A percentile compares a stretch with the other conserved stretches of the same genome.
These are phyloP conservation scores for Venturia nashicola DNA, from an alignment of 2,329 filamentous ascomycete genomes.

Conservation along the genomic window DNA sequence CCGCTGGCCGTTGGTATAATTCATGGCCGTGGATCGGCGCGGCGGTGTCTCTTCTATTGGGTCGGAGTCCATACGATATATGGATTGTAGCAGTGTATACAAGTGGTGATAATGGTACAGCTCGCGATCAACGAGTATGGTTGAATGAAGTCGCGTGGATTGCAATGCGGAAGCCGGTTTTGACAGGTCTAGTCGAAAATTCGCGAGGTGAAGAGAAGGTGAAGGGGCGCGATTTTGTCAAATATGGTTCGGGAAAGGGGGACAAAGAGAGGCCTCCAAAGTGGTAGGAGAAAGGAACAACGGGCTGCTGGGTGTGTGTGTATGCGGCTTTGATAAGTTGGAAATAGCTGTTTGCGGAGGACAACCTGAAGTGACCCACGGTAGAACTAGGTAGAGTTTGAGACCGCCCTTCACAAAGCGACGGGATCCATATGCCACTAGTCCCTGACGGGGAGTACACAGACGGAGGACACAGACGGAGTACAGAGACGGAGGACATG, in stretches of 20 bases:
- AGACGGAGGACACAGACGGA: no score
- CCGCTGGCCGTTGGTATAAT: slow-evolving; percentile 14
- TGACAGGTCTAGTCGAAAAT: not conserved
- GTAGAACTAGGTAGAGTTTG: no score
- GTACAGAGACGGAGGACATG: no score
- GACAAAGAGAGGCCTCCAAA: not conserved
- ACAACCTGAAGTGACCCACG: not conserved
- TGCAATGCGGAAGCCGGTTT: not conserved
- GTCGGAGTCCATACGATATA: slow-evolving; percentile 8
- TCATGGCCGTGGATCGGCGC: slow-evolving; percentile 11
- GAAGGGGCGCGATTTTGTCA: not conserved
- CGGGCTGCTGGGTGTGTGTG: not conserved
- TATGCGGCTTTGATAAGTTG: not conserved
- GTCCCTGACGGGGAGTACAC: not conserved
- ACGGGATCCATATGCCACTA: no score
- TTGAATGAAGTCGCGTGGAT: not conserved
- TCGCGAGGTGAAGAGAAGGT: not conserved
- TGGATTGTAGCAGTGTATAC: not conserved
- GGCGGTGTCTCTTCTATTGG: slow-evolving; percentile 9
- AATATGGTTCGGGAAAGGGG: not conserved
- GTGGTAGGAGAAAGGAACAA: not conserved
- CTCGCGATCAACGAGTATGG: not conserved
- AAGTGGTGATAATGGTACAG: not conserved
- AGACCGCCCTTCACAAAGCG: not conserved
- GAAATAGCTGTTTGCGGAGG: not conserved